Percentiles rank a stretch among this genome's conserved stretches.
Evolutionary conservation across 1,284 basidiomycete genomes (phyloP).

Genomic region (Rhodotorula mucilaginosa): DNA sequence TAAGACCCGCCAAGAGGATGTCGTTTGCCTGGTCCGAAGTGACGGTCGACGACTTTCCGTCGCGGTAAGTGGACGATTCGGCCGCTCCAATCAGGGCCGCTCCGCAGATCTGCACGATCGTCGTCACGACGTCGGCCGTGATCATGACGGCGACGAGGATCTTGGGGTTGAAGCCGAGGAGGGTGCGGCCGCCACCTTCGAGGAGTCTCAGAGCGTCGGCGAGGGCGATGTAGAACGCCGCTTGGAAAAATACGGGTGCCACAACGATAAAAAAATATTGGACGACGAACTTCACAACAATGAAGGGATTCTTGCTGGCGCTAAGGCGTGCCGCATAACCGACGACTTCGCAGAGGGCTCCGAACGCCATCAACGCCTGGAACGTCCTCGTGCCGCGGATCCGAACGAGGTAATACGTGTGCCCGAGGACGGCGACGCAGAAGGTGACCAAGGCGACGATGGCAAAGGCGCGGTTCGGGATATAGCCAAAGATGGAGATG

Average conservation of each 20-base stretch:
- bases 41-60: constrained; percentile 21
- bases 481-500: constrained; percentile 50
- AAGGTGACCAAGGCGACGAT: constrained; percentile 47
- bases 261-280: constrained; percentile 50
- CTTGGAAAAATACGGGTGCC: constrained; percentile 51
- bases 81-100: constrained; percentile 52
- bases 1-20: constrained; percentile 52
- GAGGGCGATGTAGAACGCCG: constrained; percentile 47
- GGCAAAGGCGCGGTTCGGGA: constrained; percentile 41
- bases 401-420: constrained; percentile 41
- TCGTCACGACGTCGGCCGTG: constrained; percentile 49
- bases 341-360: constrained; percentile 29
- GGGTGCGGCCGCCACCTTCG: constrained; percentile 14
- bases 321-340: constrained; percentile 36
- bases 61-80: constrained; percentile 42
- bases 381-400: constrained; percentile 31
- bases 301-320: constrained; percentile 35
- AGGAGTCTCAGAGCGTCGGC: constrained; percentile 44
- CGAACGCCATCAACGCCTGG: constrained; percentile 21
- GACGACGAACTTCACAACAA: constrained; percentile 39
- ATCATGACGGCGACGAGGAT: constrained; percentile 46
- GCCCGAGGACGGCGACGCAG: constrained; percentile 43
- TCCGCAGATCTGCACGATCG: constrained; percentile 50
- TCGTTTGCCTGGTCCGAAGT: constrained; percentile 49
- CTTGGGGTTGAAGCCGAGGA: constrained; percentile 17